Evolutionary conservation across 495 filamentous ascomycete species (phyloP).

Genomic region (Talaromyces wortmannii): DNA sequence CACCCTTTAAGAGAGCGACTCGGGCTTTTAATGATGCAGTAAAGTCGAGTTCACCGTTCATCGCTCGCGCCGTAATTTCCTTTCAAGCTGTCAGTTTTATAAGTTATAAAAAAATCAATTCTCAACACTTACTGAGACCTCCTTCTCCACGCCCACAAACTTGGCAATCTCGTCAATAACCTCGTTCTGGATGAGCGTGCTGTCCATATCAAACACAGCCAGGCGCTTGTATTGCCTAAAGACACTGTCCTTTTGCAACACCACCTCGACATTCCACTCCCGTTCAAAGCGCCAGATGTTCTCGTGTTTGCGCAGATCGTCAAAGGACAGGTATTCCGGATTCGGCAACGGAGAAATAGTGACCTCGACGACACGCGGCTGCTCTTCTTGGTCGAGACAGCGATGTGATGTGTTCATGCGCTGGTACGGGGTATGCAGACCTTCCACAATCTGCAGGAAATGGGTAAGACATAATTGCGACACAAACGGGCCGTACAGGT

Average conservation of each 20-base stretch:
- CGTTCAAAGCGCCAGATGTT: conserved; percentile 74
- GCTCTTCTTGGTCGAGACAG: conserved; percentile 55
- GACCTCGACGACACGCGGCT: conserved; percentile 64
- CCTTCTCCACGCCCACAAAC: conserved; percentile 63
- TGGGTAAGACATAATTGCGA: conserved; percentile 76
- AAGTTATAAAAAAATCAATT: no score
- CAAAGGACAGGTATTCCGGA: conserved; percentile 59
- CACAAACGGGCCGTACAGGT: conserved; percentile 69
- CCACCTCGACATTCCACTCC: conserved; percentile 82
- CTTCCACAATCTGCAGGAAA: conserved; percentile 68
- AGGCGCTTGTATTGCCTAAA: conserved; percentile 72
- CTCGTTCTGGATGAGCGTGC: conserved; percentile 91
- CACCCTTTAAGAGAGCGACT: conserved; percentile 71
- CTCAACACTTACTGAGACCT: conserved; percentile 45
- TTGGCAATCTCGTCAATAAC: conserved; percentile 91
- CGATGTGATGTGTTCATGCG: conserved; percentile 60
- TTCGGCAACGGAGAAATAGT: conserved; percentile 61
- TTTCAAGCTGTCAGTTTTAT: conserved; percentile 2
- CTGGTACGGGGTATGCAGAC: conserved; percentile 56
- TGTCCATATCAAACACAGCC: conserved; percentile 97
- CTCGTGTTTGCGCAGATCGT: conserved; percentile 69
- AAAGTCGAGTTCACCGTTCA: conserved; percentile 97
- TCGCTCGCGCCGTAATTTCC: conserved; percentile 84
- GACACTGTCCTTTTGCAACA: conserved; percentile 62
- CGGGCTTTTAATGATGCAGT: conserved; percentile 70